These are phyloP conservation scores for Suillus alpinus DNA, from an alignment of 768 basidiomycete genomes.

Conservation along the genomic window DNA sequence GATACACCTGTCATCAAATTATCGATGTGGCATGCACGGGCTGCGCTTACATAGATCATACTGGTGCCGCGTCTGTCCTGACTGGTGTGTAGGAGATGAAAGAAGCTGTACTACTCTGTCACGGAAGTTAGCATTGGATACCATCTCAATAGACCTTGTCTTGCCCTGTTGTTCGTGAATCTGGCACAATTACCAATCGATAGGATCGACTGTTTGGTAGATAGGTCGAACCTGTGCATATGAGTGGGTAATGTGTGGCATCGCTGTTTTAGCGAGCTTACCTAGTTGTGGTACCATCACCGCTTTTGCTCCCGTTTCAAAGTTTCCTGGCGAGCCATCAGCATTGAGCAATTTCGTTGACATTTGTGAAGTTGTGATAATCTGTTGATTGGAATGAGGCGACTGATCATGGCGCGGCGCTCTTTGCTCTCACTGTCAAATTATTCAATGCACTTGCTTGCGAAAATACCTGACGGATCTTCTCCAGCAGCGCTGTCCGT, in stretches of 20 bases:
- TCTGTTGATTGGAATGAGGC: slow-evolving; percentile 28
- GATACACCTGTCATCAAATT: not conserved
- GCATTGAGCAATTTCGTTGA: slow-evolving; percentile 63
- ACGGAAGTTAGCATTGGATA: slow-evolving; percentile 15
- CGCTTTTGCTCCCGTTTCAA: slow-evolving; percentile 60
- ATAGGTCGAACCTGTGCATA: slow-evolving; percentile 31
- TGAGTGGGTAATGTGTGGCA: not conserved
- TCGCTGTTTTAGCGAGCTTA: slow-evolving; percentile 15
- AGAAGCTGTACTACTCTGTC: slow-evolving; percentile 40
- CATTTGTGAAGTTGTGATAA: slow-evolving; percentile 65
- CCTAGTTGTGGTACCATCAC: slow-evolving; percentile 69
- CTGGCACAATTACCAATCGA: slow-evolving; percentile 42
- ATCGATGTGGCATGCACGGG: slow-evolving; percentile 1
- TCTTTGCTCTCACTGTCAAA: slow-evolving; percentile 42
- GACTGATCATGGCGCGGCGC: slow-evolving; percentile 2
- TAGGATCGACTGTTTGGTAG: slow-evolving; percentile 43
- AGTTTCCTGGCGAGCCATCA: slow-evolving; percentile 64
- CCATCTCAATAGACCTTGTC: slow-evolving; percentile 19
- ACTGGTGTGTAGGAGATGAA: slow-evolving; percentile 31
- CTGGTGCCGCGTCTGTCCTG: slow-evolving; percentile 12
- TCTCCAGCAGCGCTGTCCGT: slow-evolving; percentile 45
- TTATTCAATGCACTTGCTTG: slow-evolving; percentile 45
- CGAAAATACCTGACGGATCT: slow-evolving; percentile 51
- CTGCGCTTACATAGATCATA: slow-evolving; percentile 20
- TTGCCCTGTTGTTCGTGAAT: slow-evolving; percentile 40